phyloP scores from a whole-genome alignment of 2,329 filamentous ascomycete genomes.

The Xylariaceae sp. region DNA sequence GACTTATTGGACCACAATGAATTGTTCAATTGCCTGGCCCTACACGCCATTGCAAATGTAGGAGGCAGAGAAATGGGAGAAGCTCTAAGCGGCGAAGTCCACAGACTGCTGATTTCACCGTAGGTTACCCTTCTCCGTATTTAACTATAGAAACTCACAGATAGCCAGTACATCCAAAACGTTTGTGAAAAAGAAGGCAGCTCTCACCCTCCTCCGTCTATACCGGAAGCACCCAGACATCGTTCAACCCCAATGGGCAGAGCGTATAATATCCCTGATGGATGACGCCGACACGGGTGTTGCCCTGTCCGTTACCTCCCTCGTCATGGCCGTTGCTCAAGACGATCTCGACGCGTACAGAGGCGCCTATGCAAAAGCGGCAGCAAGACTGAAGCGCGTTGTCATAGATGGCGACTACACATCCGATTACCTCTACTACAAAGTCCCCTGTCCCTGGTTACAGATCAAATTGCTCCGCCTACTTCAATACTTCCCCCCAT shows the following conservation, averaged over 20 bases:
- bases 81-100: constrained; percentile 85
- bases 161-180: constrained; percentile 67
- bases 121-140: constrained; percentile 43
- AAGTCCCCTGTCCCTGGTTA: constrained; percentile 98
- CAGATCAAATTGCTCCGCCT: constrained; percentile 90
- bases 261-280: constrained; percentile 98
- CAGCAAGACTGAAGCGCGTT: constrained; percentile 81
- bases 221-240: constrained; percentile 95
- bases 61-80: constrained; percentile 97
- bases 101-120: constrained; percentile 91
- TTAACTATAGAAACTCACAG: constrained; percentile 9
- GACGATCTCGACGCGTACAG: constrained; percentile 93
- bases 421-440: constrained; percentile 95
- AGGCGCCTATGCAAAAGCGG: constrained; percentile 90
- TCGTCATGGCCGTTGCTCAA: constrained; percentile 91
- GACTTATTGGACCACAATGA: constrained; percentile 94
- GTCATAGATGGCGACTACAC: constrained; percentile 87
- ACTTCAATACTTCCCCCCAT: constrained; percentile 93
- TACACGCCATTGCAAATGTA: constrained; percentile 97
- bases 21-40: constrained; percentile 90
- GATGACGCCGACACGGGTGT: constrained; percentile 94
- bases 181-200: constrained; percentile 99
- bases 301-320: constrained; percentile 87
- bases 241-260: constrained; percentile 93
- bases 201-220: constrained; percentile 83